Percentiles rank a stretch among this genome's conserved stretches.
Evolutionary conservation across 2,329 filamentous ascomycete genomes (phyloP).

Genomic region (Stemphylium vesicarium): DNA sequence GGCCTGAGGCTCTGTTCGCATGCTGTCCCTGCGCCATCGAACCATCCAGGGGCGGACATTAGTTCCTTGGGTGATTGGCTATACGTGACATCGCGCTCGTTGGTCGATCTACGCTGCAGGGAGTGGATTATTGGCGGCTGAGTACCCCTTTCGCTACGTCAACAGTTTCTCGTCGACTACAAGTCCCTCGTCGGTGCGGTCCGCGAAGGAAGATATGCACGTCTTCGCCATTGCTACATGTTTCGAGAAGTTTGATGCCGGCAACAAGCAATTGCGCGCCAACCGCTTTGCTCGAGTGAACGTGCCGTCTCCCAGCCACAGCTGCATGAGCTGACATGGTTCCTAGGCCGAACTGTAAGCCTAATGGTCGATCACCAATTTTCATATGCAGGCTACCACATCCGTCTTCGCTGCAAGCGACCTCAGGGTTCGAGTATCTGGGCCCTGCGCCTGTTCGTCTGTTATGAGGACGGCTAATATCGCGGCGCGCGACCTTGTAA

Average conservation of each 20-base stretch:
- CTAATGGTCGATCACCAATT: slow-evolving; percentile 10
- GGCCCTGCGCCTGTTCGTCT: slow-evolving; percentile 10
- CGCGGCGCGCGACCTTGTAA: background rate
- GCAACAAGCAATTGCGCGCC: slow-evolving; percentile 1
- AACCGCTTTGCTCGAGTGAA: background rate
- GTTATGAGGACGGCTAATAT: slow-evolving; percentile 3
- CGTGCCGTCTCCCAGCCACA: too few relatives aligned
- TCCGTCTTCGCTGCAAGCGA: slow-evolving; percentile 9
- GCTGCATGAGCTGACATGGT: slow-evolving; percentile 19
- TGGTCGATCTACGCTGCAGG: slow-evolving; percentile 19
- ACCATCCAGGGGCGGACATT: slow-evolving; percentile 24
- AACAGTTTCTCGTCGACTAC: slow-evolving; percentile 11
- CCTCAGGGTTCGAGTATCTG: slow-evolving; percentile 1
- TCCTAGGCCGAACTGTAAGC: background rate
- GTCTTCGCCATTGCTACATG: background rate
- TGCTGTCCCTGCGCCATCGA: slow-evolving; percentile 32
- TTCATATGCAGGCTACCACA: slow-evolving; percentile 18
- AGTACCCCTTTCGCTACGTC: slow-evolving; percentile 23
- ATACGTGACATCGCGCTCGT: slow-evolving; percentile 12
- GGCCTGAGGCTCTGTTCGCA: slow-evolving; percentile 28
- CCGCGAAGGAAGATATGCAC: background rate
- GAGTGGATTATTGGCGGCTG: slow-evolving; percentile 7
- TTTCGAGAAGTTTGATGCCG: slow-evolving; percentile 8
- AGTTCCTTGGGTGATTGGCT: slow-evolving; percentile 22
- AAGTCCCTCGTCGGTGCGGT: slow-evolving; percentile 1